Base-by-base conservation (phyloP, 495 filamentous ascomycete species). In the Rhizodiscina lignyota region DNA sequence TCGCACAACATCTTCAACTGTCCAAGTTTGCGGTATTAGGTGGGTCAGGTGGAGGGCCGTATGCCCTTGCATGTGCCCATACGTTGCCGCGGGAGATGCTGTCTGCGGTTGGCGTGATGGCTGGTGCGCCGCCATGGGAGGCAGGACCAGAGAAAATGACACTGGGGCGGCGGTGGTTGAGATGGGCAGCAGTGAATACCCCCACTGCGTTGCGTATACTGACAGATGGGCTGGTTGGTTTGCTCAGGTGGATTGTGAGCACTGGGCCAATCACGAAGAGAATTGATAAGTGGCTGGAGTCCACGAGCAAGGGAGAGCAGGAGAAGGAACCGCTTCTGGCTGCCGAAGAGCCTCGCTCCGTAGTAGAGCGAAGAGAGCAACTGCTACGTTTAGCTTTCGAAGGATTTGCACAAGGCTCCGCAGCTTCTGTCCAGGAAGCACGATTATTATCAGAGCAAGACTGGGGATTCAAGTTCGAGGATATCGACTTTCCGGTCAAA, bases 41-140 rank as follows among this genome's bases (percentile, higher is more conserved):
- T 2, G 39, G 45, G 18, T 63, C 58, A 0, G 64, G 64, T 1
- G 66, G 66, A 1, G 55, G 50, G 1, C 64, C 64, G 1, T 68
- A 61, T 38, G 60, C 55, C 3, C 37, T 67, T 11, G 65, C 64
- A 0, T 68, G 63, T 36, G 58, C 56, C 12, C 36, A 54, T 13
- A 35, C 31, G 10, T 33, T 67, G 2, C 54, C 59, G 18, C 36
- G 36, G 0, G 41, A 51, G 2, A 52, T 43, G 40, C 29, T 65
- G 13, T 42, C 47, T 3, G 52, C 40, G 3, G 56, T 57, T 0
- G 56, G 51, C 2, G 44, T 65, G 5, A 11, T 64, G 3, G 50
- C 50, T 4, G 61, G 59, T 16, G 44, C 45, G 12, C 45, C 44
- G 2, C 50, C 56, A 4, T 57, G 49, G 48, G 39, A 39, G 15